Evolutionary conservation across 2,329 filamentous ascomycete species (phyloP).

Genomic region (Shiraia sp.): DNA sequence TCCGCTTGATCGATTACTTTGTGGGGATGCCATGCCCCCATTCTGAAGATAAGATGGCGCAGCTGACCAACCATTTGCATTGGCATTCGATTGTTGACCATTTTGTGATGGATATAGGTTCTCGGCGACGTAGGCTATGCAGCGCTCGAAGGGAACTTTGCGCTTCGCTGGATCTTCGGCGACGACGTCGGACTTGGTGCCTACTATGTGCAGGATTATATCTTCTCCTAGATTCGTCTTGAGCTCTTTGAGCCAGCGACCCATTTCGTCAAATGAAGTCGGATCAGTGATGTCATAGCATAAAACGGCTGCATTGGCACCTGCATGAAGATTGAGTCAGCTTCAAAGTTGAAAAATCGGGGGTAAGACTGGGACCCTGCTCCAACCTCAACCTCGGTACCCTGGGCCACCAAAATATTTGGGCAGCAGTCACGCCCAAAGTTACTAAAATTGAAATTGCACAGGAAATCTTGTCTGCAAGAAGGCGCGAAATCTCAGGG

Average conservation of each 20-base stretch:
- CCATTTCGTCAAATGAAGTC: constrained; percentile 87
- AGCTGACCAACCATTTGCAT: constrained; percentile 29
- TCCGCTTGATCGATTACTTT: constrained; percentile 64
- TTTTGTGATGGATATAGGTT: constrained; percentile 75
- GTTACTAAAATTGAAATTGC: no score
- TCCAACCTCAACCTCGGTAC: no score
- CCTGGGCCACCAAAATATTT: no score
- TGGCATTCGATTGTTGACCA: constrained; percentile 20
- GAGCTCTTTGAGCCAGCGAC: constrained; percentile 84
- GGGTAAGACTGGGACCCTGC: no score
- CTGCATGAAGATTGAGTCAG: constrained; percentile 42
- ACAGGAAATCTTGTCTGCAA: no score
- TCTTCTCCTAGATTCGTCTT: constrained; percentile 75
- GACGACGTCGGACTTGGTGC: constrained; percentile 78
- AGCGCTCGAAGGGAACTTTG: constrained; percentile 90
- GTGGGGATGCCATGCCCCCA: constrained; percentile 50
- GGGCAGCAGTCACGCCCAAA: constrained; percentile 9
- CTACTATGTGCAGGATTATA: constrained; percentile 90
- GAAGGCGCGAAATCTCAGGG: no score
- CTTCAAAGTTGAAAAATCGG: not conserved
- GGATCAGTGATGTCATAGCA: constrained; percentile 94
- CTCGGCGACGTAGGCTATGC: constrained; percentile 93
- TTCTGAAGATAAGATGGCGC: constrained; percentile 43
- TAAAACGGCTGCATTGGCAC: constrained; percentile 89
- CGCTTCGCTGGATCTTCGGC: constrained; percentile 77